Evolutionary conservation across 192 early-diverging fungal genomes (phyloP), one percentile per base, ranked within the genome.

Genomic region (Backusella parvicylindrica): DNA sequence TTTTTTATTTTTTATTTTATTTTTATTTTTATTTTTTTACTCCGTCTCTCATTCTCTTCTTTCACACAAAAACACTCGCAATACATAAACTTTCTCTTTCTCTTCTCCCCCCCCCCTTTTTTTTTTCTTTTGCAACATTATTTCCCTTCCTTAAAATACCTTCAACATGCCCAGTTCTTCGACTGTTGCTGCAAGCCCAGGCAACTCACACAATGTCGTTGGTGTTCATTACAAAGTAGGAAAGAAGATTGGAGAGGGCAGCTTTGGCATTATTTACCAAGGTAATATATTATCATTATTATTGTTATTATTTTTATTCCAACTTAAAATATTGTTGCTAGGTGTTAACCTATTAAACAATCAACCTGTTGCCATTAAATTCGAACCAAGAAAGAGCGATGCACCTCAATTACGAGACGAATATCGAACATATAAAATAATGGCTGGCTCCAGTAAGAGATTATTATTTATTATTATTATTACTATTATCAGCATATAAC

Each of bases 181-280:
- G n/a, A 23, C 76, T 36, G 15, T 28, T 37, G 71, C 64, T 13
- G 18, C 68, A n/a, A 49, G 75, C 49, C 32, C 71, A 47, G 68
- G 71, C 18, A 64, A 73, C 15, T 77, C 75, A 35, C 75, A 72
- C 49, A 77, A 77, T 76, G 90, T 98, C 67, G 98, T 99, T 33
- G 98, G 98, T 38, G 95, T 96, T 36, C 97, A 98, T 80, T 99
- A 95, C 82, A 91, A 92, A 78, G 96, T 99, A 30, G 97, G 96
- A 47, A 94, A 93, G 84, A 96, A 95, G 86, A 96, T 99, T 86
- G 98, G 97, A 35, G 97, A 98, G 81, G 98, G 98, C 50, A 95
- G 92, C 75, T 99, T 99, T 89, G 98, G 98, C 64, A 92, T 98
- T 84, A 97, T 99, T 77, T 99, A 98, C 82, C 96, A 99, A 92